Conservation (phyloP, 768 basidiomycete genomes). For the Termitomyces sp. region DNA sequence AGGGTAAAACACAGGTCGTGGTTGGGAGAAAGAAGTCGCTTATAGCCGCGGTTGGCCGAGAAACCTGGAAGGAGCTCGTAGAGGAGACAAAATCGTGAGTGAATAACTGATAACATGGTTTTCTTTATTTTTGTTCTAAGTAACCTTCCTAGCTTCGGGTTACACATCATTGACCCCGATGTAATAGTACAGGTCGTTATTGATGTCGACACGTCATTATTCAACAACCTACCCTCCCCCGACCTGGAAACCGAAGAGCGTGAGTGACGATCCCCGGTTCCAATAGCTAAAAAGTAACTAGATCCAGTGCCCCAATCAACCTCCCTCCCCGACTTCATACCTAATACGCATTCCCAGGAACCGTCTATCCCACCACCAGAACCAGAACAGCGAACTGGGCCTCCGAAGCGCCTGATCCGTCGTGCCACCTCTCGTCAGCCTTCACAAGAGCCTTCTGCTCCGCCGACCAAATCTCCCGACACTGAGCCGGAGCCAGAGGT, state of each 20-base stretch:
- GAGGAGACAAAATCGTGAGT: slow-evolving; percentile 48
- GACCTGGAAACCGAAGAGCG: slow-evolving; percentile 14
- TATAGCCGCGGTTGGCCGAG: slow-evolving; percentile 43
- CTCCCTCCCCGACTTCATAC: slow-evolving; percentile 45
- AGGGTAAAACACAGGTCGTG: slow-evolving; percentile 43
- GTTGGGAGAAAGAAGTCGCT: slow-evolving; percentile 47
- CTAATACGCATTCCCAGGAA: slow-evolving; percentile 50
- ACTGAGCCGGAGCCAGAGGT: slow-evolving; percentile 9
- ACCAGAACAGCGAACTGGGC: slow-evolving; percentile 10
- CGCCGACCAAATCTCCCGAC: slow-evolving; percentile 9
- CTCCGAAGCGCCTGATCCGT: slow-evolving; percentile 25
- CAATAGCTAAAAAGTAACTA: neutral
- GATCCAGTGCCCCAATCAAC: slow-evolving; percentile 15
- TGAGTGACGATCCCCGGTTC: neutral
- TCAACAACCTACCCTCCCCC: slow-evolving; percentile 17
- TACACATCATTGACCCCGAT: slow-evolving; percentile 40
- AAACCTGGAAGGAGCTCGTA: slow-evolving; percentile 49
- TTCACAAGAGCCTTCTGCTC: slow-evolving; percentile 29
- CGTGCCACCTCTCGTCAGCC: slow-evolving; percentile 35
- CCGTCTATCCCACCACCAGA: slow-evolving; percentile 33
- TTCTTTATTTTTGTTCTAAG: neutral
- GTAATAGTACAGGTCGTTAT: slow-evolving; percentile 50
- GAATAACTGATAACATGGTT: neutral
- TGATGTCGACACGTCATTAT: slow-evolving; percentile 25
- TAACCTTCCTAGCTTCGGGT: slow-evolving; percentile 24